Percentiles rank a stretch among this genome's conserved stretches.
Evolutionary conservation across 495 filamentous ascomycete species (phyloP).

Genomic region (Thermothielavioides terrestris): DNA sequence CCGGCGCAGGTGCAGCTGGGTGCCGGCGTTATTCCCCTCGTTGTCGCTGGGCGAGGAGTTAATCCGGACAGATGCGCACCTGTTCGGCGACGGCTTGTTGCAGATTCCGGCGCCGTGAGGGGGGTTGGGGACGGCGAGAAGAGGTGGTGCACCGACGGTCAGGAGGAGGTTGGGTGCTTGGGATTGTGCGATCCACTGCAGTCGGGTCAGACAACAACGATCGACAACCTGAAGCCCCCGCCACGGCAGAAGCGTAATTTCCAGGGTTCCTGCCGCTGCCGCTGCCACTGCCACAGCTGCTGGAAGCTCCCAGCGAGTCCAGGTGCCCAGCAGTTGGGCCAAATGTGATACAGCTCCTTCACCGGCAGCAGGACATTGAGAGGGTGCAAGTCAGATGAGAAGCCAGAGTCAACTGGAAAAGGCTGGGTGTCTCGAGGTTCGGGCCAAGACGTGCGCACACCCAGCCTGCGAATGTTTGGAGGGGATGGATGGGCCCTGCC

Average conservation of each 20-base stretch:
- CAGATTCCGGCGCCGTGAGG: conserved; percentile 1
- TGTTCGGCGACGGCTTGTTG: not conserved
- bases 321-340: not conserved
- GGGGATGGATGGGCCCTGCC: no score
- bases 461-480: no score
- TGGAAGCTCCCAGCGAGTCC: not conserved
- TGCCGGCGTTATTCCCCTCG: not conserved
- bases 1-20: not conserved
- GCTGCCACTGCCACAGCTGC: not conserved
- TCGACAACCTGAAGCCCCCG: conserved; percentile 27
- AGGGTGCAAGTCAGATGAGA: no score
- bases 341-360: not conserved
- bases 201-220: conserved; percentile 19
- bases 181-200: conserved; percentile 15
- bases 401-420: no score
- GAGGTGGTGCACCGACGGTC: conserved; percentile 10
- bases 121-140: conserved; percentile 6
- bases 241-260: conserved; percentile 28
- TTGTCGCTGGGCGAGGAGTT: not conserved
- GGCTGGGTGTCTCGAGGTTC: no score
- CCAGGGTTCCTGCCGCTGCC: conserved; percentile 15
- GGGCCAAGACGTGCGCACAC: no score
- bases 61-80: not conserved
- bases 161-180: conserved; percentile 13
- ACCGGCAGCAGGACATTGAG: no score